These are phyloP conservation scores for Cryptococcus sp. DNA, from an alignment of 1,284 basidiomycete genomes.

Conservation along the genomic window DNA sequence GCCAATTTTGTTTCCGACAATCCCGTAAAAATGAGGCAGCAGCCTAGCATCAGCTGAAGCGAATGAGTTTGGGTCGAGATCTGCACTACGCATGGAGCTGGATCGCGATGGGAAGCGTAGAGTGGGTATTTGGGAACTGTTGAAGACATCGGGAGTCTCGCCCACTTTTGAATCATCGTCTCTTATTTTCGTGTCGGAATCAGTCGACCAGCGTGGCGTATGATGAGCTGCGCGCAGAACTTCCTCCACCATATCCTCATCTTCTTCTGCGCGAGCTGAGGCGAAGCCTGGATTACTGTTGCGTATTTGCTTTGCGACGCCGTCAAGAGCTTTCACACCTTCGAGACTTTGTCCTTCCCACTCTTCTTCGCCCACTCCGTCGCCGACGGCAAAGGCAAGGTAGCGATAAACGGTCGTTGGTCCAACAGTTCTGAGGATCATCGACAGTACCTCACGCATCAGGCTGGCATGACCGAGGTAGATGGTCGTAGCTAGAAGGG, in stretches of 20 bases:
- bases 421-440: slow-evolving; percentile 73
- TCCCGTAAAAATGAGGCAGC: slow-evolving; percentile 70
- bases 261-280: slow-evolving; percentile 5
- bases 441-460: slow-evolving; percentile 70
- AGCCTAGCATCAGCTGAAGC: slow-evolving; percentile 9
- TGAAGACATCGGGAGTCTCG: slow-evolving; percentile 12
- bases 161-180: slow-evolving; percentile 17
- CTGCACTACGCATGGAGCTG: slow-evolving; percentile 13
- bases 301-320: slow-evolving; percentile 59
- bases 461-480: slow-evolving; percentile 82
- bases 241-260: slow-evolving; percentile 19
- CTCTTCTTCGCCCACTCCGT: slow-evolving; percentile 62
- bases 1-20: slow-evolving; percentile 83
- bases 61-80: slow-evolving; percentile 3
- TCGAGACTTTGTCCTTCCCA: slow-evolving; percentile 59
- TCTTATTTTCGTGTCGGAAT: slow-evolving; percentile 9
- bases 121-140: slow-evolving; percentile 8
- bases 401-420: slow-evolving; percentile 77
- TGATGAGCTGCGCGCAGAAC: slow-evolving; percentile 4
- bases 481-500: slow-evolving; percentile 79
- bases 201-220: slow-evolving; percentile 18
- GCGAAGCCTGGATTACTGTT: not conserved
- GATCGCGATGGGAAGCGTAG: slow-evolving; percentile 12
- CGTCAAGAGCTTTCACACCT: slow-evolving; percentile 68
- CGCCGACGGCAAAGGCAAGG: slow-evolving; percentile 79